Conservation (phyloP, 768 basidiomycete species). For the Cystobasidium tubakii region DNA sequence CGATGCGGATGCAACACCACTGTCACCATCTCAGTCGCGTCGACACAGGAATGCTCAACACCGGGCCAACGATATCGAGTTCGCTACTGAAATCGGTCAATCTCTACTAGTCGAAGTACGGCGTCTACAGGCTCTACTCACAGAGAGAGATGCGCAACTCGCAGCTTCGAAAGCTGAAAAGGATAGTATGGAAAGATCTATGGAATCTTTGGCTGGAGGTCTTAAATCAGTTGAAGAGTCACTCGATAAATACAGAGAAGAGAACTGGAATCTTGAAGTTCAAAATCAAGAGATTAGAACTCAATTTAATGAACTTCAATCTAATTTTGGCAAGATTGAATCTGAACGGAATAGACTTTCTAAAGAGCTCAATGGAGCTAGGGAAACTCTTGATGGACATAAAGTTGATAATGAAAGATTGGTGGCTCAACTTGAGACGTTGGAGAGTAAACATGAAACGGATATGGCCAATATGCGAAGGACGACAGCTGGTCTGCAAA, state of each 20-base stretch:
- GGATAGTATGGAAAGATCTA: conserved; percentile 72
- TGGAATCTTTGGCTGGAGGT: conserved; percentile 67
- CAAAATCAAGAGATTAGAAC: conserved; percentile 75
- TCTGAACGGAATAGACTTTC: conserved; percentile 75
- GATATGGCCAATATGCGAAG: conserved; percentile 87
- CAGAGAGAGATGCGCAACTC: conserved; percentile 85
- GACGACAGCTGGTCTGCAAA: conserved; percentile 73
- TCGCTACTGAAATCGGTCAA: conserved; percentile 95
- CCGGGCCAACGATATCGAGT: conserved; percentile 82
- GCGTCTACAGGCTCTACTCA: conserved; percentile 79
- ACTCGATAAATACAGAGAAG: conserved; percentile 90
- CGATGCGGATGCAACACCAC: not conserved
- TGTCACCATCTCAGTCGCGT: conserved; percentile 58
- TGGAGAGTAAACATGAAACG: conserved; percentile 87
- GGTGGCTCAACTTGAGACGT: conserved; percentile 60
- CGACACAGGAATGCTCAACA: conserved; percentile 77
- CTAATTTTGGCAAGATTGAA: conserved; percentile 65
- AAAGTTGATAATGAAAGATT: conserved; percentile 80
- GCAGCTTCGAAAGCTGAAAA: conserved; percentile 87
- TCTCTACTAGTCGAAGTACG: conserved; percentile 84
- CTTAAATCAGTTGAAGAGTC: conserved; percentile 75
- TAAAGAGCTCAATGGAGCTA: conserved; percentile 64
- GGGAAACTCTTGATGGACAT: conserved; percentile 72
- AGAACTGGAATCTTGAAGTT: conserved; percentile 98
- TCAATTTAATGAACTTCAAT: conserved; percentile 63